phyloP scores from a whole-genome alignment of 495 filamentous ascomycete genomes.

The Aeminium ludgeri region DNA sequence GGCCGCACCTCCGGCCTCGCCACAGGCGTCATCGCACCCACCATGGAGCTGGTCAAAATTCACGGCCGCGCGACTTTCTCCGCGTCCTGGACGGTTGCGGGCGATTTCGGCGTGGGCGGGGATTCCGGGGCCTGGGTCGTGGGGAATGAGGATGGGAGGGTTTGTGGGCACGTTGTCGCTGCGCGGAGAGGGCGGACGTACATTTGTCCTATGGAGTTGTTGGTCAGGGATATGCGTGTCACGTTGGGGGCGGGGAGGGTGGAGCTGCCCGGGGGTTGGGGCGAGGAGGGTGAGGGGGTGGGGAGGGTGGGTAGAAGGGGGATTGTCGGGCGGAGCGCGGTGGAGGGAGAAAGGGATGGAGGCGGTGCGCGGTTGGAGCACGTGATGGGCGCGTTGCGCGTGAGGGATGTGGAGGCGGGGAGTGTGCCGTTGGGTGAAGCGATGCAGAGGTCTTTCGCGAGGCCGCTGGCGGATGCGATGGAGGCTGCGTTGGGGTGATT shows the following conservation, averaged over 20 bases:
- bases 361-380: too few relatives aligned
- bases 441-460: too few relatives aligned
- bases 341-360: too few relatives aligned
- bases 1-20: conserved; percentile 81
- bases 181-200: conserved; percentile 59
- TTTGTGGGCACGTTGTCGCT: conserved; percentile 81
- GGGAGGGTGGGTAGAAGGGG: too few relatives aligned
- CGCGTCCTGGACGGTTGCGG: conserved; percentile 63
- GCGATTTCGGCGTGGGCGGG: conserved; percentile 62
- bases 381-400: too few relatives aligned
- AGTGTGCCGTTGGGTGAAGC: too few relatives aligned
- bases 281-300: too few relatives aligned
- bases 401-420: too few relatives aligned
- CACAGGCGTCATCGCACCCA: conserved; percentile 53
- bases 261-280: conserved; percentile 31
- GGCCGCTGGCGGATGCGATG: too few relatives aligned
- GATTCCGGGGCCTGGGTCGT: conserved; percentile 92
- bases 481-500: too few relatives aligned
- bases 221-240: conserved; percentile 67
- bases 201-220: conserved; percentile 85
- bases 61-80: conserved; percentile 64
- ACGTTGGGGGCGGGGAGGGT: conserved; percentile 45
- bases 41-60: conserved; percentile 67
- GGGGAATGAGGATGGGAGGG: conserved; percentile 57
- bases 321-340: too few relatives aligned